Percentiles rank a stretch among this genome's conserved stretches.
Evolutionary conservation across 2,329 filamentous ascomycete species (phyloP).

Genomic region (Pestalotiopsis sp.): DNA sequence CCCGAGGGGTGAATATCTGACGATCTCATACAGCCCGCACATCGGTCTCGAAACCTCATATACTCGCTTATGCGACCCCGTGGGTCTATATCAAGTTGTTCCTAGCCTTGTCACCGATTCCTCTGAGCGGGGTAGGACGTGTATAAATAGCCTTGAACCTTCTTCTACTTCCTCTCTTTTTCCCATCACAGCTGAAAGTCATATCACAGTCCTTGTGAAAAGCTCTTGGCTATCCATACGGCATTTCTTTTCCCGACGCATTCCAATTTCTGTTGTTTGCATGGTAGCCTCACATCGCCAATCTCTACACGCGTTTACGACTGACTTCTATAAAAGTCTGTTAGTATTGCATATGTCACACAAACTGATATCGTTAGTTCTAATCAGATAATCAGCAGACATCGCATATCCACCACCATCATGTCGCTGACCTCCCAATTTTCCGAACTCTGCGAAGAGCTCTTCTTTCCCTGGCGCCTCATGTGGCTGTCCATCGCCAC

Average conservation of each 20-base stretch:
- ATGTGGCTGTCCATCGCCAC: constrained; percentile 28
- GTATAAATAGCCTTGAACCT: background rate
- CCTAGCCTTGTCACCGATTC: background rate
- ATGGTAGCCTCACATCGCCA: too few species aligned
- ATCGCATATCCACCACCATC: background rate
- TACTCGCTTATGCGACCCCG: background rate
- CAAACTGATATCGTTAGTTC: too few species aligned
- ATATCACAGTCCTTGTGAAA: background rate
- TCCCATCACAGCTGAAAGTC: background rate
- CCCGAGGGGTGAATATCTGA: background rate
- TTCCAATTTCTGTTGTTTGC: too few species aligned
- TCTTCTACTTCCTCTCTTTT: background rate
- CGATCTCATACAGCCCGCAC: background rate
- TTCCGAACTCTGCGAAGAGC: background rate
- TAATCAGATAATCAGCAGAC: background rate
- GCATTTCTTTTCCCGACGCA: too few species aligned
- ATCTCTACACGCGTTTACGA: too few species aligned
- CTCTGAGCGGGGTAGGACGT: background rate
- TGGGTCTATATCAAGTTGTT: background rate
- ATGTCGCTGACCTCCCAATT: background rate
- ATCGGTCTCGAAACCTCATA: background rate
- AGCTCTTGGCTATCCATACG: background rate
- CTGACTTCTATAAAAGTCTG: too few species aligned
- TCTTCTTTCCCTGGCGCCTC: constrained; percentile 8
- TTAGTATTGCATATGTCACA: too few species aligned